phyloP scores from a whole-genome alignment of 495 filamentous ascomycete species.

The Cladorrhinum samala region DNA sequence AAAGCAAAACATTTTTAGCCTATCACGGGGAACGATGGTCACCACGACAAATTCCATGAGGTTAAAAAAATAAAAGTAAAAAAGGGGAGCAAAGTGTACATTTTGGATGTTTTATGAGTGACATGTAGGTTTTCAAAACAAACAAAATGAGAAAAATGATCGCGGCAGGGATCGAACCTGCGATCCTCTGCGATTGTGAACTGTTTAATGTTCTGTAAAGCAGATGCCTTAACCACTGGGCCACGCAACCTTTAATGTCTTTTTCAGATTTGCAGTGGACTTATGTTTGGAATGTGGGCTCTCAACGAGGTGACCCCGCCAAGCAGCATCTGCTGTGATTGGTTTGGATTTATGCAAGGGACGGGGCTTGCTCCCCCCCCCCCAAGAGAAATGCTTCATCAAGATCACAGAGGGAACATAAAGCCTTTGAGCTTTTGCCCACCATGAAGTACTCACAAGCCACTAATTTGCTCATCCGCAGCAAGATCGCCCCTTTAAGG shows the following conservation, averaged over 20 bases:
- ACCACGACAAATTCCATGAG: too few relatives aligned
- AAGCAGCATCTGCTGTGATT: too few relatives aligned
- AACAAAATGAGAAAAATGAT: slow-evolving; percentile 29
- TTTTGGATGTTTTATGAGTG: background rate
- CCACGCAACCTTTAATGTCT: slow-evolving; percentile 25
- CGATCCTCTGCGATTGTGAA: slow-evolving; percentile 34
- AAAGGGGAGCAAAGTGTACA: background rate
- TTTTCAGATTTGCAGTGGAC: background rate
- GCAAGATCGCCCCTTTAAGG: background rate
- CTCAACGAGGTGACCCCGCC: background rate
- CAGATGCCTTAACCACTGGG: slow-evolving; percentile 39
- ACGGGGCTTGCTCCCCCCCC: too few relatives aligned
- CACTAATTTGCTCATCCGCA: slow-evolving; percentile 19
- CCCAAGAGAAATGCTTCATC: too few relatives aligned
- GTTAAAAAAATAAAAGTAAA: background rate
- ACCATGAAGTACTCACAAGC: slow-evolving; percentile 20
- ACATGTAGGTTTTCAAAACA: too few relatives aligned
- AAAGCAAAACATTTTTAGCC: too few relatives aligned
- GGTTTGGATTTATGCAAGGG: too few relatives aligned
- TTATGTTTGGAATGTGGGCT: background rate
- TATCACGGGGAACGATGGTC: too few relatives aligned
- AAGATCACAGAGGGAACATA: too few relatives aligned
- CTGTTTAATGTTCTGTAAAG: slow-evolving; percentile 27
- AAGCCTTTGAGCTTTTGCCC: too few relatives aligned
- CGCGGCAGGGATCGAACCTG: slow-evolving; percentile 48